phyloP scores from a whole-genome alignment of 73 alveolate species.

The Blepharisma stoltei region DNA sequence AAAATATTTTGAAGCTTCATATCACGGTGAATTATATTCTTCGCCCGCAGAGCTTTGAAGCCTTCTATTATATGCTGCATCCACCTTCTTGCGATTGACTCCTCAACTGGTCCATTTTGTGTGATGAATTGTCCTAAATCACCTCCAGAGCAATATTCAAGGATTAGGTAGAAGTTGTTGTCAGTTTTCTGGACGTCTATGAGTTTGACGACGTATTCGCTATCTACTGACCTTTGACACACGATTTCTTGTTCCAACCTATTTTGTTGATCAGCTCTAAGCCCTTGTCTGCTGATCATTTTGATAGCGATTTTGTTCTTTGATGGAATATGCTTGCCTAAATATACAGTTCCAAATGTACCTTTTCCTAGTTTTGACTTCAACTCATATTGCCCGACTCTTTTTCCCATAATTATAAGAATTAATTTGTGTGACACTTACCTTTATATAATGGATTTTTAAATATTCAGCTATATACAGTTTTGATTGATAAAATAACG shows the following conservation, averaged over 20 bases:
- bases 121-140: constrained; percentile 54
- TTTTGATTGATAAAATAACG: too few species aligned
- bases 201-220: constrained; percentile 73
- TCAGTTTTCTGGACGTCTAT: constrained; percentile 74
- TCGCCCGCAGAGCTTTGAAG: background rate
- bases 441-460: background rate
- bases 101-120: constrained; percentile 20
- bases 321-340: constrained; percentile 30
- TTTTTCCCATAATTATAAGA: constrained; percentile 9
- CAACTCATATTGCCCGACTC: constrained; percentile 28
- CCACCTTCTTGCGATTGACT: background rate
- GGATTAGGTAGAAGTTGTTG: constrained; percentile 60
- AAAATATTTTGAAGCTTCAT: constrained; percentile 25
- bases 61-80: constrained; percentile 25
- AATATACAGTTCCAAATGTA: constrained; percentile 32
- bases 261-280: constrained; percentile 48
- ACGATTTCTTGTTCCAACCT: constrained; percentile 63
- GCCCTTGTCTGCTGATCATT: constrained; percentile 54
- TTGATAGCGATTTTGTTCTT: constrained; percentile 63
- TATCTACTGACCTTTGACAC: constrained; percentile 57
- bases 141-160: constrained; percentile 79
- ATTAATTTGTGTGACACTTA: background rate
- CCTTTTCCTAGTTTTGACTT: constrained; percentile 32
- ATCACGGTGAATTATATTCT: constrained; percentile 28
- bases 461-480: too few species aligned